Evolutionary conservation across 2,329 filamentous ascomycete genomes (phyloP), one percentile per base, ranked within the genome.

Genomic region (Verticillium dahliae): DNA sequence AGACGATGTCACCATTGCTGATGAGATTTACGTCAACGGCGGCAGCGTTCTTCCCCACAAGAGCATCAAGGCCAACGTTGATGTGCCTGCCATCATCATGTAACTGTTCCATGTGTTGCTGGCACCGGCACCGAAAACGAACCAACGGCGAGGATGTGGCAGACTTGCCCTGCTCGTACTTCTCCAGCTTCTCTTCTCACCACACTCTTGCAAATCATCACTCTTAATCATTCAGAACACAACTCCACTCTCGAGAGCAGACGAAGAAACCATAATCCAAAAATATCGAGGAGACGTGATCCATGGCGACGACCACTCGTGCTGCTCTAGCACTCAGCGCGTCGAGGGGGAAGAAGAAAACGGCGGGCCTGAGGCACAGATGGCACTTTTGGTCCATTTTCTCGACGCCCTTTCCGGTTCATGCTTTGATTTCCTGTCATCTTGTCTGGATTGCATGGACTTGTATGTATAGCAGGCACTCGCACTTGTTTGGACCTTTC

Each of bases 61-160:
- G 89, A 95, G 90, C 76, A 98, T 99, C 85, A 98, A 98, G 85
- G 86, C 89, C 71, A 99, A 99, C 76, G 91, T 99, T 71, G 95
- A 99, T 77, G 85, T 85, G 34, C 85, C 85, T 31, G 85, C 85
- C 64, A 88, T 88, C 67, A 88, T 88, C 72, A 88, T 88, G 85
- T 88, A 81, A 80, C 18, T 13, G 33, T 18, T 27, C 13, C 27
- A 31, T 37, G 9, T 13, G 18, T 52, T 22, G 45, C 18, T 18
- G n/a, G 4, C 45, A 18, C 45, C 11, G 18, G 27, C 27, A 31
- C 4, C 27, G 27, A 31, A 52, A 9, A 22, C 18, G 45, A 52
- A 5, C 7, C 18, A 18, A 22, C 45, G 45, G 22, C 45, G 18
- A 52, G 10, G 15, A 7, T 45, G 55, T 57, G 56, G 60, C 58